Conservation (phyloP, 1,284 basidiomycete species). For the Kalmanozyma brasiliensis region DNA sequence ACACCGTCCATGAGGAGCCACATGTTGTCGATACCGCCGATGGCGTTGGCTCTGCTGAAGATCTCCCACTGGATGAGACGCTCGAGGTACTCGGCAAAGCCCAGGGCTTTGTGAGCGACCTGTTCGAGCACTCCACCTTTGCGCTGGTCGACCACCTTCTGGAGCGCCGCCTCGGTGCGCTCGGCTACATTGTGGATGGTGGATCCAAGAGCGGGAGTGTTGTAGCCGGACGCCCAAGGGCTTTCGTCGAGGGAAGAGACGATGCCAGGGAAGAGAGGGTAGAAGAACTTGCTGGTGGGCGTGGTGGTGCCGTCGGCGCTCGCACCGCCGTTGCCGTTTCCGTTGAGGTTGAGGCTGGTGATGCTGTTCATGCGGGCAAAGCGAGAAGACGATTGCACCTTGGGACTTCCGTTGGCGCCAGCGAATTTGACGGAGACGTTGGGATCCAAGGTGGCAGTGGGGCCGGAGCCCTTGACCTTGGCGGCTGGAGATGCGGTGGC, state of each 20-base stretch:
- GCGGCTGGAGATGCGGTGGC: slow-evolving; percentile 24
- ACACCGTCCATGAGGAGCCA: slow-evolving; percentile 52
- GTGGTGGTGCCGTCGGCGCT: slow-evolving; percentile 1
- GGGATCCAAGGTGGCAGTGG: neutral
- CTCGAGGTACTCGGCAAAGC: slow-evolving; percentile 20
- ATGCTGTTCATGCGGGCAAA: slow-evolving; percentile 38
- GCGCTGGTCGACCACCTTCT: slow-evolving; percentile 23
- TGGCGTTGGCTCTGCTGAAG: slow-evolving; percentile 42
- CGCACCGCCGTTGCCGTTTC: neutral
- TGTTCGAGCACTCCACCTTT: slow-evolving; percentile 14
- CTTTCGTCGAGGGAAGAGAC: slow-evolving; percentile 34
- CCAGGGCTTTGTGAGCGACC: slow-evolving; percentile 11
- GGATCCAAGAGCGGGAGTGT: slow-evolving; percentile 28
- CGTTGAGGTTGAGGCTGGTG: slow-evolving; percentile 11
- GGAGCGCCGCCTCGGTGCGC: slow-evolving; percentile 31
- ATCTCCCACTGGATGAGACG: slow-evolving; percentile 38
- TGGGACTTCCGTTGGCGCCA: slow-evolving; percentile 11
- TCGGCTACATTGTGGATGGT: slow-evolving; percentile 43
- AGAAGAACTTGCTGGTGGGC: slow-evolving; percentile 23
- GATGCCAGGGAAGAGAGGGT: slow-evolving; percentile 37
- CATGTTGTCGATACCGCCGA: slow-evolving; percentile 58
- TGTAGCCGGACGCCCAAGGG: slow-evolving; percentile 46
- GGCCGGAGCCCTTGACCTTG: slow-evolving; percentile 18
- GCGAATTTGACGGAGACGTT: slow-evolving; percentile 24
- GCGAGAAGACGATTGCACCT: slow-evolving; percentile 31